Percentiles rank a stretch among this genome's conserved stretches.
Evolutionary conservation across 352 stramenopile genomes (phyloP).

Genomic region (Phytophthora crassamura): DNA sequence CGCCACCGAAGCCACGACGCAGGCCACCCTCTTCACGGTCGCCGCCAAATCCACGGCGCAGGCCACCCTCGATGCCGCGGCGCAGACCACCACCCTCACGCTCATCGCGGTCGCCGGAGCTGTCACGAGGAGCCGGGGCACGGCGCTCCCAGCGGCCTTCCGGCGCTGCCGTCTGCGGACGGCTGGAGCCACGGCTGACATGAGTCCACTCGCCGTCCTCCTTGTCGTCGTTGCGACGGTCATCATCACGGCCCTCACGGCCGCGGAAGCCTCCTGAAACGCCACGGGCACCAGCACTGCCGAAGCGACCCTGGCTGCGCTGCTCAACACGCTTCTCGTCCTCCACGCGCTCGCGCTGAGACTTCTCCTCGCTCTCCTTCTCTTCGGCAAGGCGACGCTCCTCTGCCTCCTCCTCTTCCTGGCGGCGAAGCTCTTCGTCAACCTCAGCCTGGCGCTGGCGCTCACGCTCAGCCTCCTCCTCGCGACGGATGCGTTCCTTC

Average conservation of each 20-base stretch:
- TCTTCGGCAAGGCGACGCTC: constrained; percentile 51
- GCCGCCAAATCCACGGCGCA: too few relatives aligned
- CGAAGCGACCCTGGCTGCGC: constrained; percentile 38
- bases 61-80: constrained; percentile 34
- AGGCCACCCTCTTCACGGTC: too few relatives aligned
- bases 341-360: constrained; percentile 41
- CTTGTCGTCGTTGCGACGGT: constrained; percentile 40
- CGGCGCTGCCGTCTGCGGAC: constrained; percentile 47
- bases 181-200: constrained; percentile 49
- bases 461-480: constrained; percentile 68
- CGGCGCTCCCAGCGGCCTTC: constrained; percentile 70
- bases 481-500: constrained; percentile 56
- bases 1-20: too few relatives aligned
- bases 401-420: constrained; percentile 69
- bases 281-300: constrained; percentile 40
- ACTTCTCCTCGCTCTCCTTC: constrained; percentile 44
- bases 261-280: constrained; percentile 18
- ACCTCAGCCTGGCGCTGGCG: constrained; percentile 66
- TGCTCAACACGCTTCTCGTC: constrained; percentile 50
- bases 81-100: constrained; percentile 37
- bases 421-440: constrained; percentile 67
- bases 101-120: constrained; percentile 30
- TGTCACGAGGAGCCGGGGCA: constrained; percentile 50
- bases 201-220: constrained; percentile 77
- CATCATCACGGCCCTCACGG: constrained; percentile 29